Conservation (phyloP, 306 rosid genomes). For the Casuarina cunninghamiana region DNA sequence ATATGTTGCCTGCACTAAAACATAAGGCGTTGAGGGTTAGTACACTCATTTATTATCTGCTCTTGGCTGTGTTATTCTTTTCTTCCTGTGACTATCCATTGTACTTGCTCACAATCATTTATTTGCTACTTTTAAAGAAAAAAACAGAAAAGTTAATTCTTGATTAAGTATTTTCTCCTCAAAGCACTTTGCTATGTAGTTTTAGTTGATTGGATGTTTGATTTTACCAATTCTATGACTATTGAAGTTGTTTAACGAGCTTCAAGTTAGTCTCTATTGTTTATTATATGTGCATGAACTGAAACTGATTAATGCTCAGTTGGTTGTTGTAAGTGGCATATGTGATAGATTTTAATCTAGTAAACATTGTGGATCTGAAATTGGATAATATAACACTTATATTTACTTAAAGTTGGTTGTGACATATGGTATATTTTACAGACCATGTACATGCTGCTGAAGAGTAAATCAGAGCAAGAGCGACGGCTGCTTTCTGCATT, state of each 20-base stretch:
- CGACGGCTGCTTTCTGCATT: constrained; percentile 82
- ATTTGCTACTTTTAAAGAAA: background rate
- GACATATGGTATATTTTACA: constrained; percentile 30
- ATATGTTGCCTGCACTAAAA: constrained; percentile 83
- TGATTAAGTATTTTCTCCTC: background rate
- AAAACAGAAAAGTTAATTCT: background rate
- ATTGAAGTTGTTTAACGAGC: background rate
- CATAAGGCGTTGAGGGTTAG: constrained; percentile 84
- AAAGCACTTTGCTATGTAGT: background rate
- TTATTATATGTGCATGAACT: background rate
- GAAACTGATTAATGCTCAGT: background rate
- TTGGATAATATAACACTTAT: background rate
- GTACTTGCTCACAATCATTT: background rate
- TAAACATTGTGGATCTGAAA: background rate
- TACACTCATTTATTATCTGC: constrained; percentile 15
- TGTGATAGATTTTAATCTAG: background rate
- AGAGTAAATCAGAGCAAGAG: constrained; percentile 96
- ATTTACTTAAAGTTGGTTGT: background rate
- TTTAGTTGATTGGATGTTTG: background rate
- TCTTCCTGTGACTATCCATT: background rate
- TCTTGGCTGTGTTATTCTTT: background rate
- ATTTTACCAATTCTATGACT: background rate
- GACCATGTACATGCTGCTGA: constrained; percentile 71
- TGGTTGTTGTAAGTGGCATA: background rate
- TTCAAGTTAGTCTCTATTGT: background rate